Percentiles rank a stretch among this genome's conserved stretches.
These are phyloP conservation scores for Skeletonema marinoi DNA, from an alignment of 108 stramenopile species.

Conservation along the genomic window DNA sequence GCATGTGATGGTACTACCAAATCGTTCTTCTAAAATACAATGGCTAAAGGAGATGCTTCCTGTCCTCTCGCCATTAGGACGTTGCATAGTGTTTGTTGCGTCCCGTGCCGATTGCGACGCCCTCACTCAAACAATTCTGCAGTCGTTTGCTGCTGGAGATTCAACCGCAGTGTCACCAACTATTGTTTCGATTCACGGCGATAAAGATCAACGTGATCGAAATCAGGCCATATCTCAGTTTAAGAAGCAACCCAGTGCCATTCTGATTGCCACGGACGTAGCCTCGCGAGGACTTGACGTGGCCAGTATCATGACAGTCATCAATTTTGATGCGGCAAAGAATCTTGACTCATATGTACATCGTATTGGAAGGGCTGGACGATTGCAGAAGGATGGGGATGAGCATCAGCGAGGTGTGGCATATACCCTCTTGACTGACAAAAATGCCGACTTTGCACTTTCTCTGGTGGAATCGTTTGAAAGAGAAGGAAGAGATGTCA, in stretches of 20 bases:
- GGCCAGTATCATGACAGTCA: slow-evolving; percentile 86
- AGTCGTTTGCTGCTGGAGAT: slow-evolving; percentile 25
- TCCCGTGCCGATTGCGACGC: slow-evolving; percentile 73
- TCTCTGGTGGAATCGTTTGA: slow-evolving; percentile 65
- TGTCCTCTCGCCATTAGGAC: slow-evolving; percentile 56
- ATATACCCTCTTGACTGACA: slow-evolving; percentile 76
- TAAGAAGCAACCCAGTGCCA: slow-evolving; percentile 67
- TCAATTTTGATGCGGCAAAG: slow-evolving; percentile 93
- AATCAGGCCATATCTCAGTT: slow-evolving; percentile 90
- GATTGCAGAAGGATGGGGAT: slow-evolving; percentile 76
- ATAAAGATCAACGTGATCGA: slow-evolving; percentile 92
- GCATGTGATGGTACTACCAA: slow-evolving; percentile 79
- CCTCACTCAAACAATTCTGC: slow-evolving; percentile 47
- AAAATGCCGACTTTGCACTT: slow-evolving; percentile 77
- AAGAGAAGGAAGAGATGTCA: slow-evolving; percentile 67
- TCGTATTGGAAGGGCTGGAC: slow-evolving; percentile 96
- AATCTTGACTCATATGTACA: slow-evolving; percentile 95
- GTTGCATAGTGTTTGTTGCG: slow-evolving; percentile 83
- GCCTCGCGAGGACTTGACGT: slow-evolving; percentile 98
- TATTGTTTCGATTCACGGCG: slow-evolving; percentile 95
- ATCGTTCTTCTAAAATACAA: slow-evolving; percentile 53
- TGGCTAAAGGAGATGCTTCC: slow-evolving; percentile 80
- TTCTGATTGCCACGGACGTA: slow-evolving; percentile 98
- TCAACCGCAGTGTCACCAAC: slow-evolving; percentile 24
- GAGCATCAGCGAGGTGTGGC: slow-evolving; percentile 67